phyloP scores from a whole-genome alignment of 2,329 filamentous ascomycete species.

The Arachnopeziza araneosa region DNA sequence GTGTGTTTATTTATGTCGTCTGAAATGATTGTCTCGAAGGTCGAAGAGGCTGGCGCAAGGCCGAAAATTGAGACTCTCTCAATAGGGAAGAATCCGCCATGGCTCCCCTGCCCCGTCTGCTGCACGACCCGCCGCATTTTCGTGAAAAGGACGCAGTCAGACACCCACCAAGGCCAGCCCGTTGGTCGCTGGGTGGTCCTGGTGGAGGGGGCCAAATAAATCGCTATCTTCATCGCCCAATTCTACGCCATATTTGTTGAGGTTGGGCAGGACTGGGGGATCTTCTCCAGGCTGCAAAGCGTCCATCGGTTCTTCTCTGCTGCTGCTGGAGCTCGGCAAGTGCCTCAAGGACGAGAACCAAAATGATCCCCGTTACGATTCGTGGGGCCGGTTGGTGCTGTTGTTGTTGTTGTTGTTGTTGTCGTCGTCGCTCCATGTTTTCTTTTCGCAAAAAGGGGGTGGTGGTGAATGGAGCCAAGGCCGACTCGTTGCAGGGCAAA shows the following conservation, averaged over 20 bases:
- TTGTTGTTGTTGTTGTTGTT: too few species aligned
- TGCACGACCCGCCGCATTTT: not conserved
- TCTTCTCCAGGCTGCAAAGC: not conserved
- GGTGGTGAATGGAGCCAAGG: not conserved
- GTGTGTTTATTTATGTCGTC: slow-evolving; percentile 6
- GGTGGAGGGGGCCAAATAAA: not conserved
- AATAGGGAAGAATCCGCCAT: not conserved
- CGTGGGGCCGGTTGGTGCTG: too few species aligned
- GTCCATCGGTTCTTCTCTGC: not conserved
- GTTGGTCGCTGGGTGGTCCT: slow-evolving; percentile 3
- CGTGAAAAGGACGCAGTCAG: not conserved
- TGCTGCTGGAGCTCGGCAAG: not conserved
- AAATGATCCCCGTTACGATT: not conserved
- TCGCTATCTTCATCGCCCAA: slow-evolving; percentile 18
- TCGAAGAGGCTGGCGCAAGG: slow-evolving; percentile 9
- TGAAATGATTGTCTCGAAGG: slow-evolving; percentile 19
- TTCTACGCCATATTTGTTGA: slow-evolving; percentile 4
- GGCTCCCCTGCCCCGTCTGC: not conserved
- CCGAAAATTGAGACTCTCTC: not conserved
- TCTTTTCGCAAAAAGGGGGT: slow-evolving; percentile 4
- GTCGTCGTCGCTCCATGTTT: not conserved
- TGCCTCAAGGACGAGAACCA: not conserved
- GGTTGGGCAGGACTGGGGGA: not conserved
- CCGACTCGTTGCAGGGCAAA: not conserved
- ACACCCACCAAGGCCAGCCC: not conserved